Percentiles rank a stretch among this genome's conserved stretches.
phyloP scores from a whole-genome alignment of 306 rosid species.

The Castanopsis chinensis region DNA sequence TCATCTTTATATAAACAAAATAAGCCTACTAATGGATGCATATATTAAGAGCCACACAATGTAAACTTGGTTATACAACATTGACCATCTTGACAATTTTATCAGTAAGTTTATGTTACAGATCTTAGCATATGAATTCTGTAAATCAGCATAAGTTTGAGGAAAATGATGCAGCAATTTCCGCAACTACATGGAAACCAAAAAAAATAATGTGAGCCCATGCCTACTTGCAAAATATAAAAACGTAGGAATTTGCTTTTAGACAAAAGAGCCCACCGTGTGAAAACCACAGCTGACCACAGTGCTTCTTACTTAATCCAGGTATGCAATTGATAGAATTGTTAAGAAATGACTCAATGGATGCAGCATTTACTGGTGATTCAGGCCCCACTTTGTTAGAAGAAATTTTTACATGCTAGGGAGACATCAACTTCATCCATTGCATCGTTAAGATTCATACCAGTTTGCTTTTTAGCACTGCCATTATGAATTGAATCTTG shows the following conservation, averaged over 20 bases:
- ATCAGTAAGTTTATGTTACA: too few relatives aligned
- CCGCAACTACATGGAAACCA: too few relatives aligned
- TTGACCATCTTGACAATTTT: too few relatives aligned
- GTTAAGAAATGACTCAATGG: constrained; percentile 59
- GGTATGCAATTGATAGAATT: constrained; percentile 51
- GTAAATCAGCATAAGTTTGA: too few relatives aligned
- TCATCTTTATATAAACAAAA: too few relatives aligned
- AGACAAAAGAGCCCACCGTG: constrained; percentile 61
- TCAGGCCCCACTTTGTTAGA: constrained; percentile 28
- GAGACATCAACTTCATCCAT: constrained; percentile 52
- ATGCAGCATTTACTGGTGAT: constrained; percentile 32
- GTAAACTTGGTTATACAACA: too few relatives aligned
- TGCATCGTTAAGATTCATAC: constrained; percentile 40
- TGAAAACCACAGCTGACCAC: constrained; percentile 68
- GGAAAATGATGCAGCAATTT: too few relatives aligned
- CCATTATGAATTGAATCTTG: constrained; percentile 52
- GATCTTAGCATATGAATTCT: too few relatives aligned
- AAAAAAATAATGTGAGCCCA: too few relatives aligned
- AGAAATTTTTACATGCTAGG: constrained; percentile 48
- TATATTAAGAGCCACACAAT: too few relatives aligned
- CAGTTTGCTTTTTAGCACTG: constrained; percentile 36
- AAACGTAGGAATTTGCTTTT: constrained; percentile 17
- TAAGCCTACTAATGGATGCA: too few relatives aligned
- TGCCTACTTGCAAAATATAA: constrained; percentile 14
- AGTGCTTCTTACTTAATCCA: constrained; percentile 66